Evolutionary conservation across 495 filamentous ascomycete species (phyloP).

Genomic region (Penicillium egyptiacum): DNA sequence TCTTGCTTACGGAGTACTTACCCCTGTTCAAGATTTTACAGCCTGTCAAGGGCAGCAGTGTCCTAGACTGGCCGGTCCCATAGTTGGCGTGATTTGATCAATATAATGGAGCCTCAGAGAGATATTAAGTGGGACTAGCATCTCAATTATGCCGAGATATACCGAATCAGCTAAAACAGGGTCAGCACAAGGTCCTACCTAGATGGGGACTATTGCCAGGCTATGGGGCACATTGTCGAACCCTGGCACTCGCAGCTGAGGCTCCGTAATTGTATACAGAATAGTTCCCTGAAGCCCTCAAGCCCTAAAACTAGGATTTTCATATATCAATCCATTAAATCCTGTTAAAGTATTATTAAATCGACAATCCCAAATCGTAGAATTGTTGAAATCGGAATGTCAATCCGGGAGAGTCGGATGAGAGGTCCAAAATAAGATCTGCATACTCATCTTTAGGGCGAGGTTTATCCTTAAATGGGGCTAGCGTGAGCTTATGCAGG

Average conservation of each 20-base stretch:
- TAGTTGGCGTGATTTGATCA: neutral
- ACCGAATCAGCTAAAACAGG: neutral
- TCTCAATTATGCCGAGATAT: slow-evolving; percentile 10
- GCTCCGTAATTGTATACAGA: neutral
- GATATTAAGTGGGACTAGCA: slow-evolving; percentile 7
- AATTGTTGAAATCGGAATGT: neutral
- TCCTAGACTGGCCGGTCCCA: slow-evolving; percentile 23
- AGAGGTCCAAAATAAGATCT: slow-evolving; percentile 25
- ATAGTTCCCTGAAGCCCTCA: neutral
- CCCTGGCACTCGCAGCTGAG: neutral
- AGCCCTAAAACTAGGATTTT: neutral
- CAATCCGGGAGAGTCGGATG: slow-evolving; percentile 13
- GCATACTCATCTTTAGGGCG: slow-evolving; percentile 9
- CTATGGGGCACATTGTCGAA: neutral
- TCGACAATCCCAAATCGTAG: neutral
- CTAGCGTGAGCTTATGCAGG: slow-evolving; percentile 1
- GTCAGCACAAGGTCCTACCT: neutral
- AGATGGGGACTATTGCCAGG: neutral
- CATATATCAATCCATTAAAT: neutral
- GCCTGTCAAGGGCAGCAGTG: slow-evolving; percentile 2
- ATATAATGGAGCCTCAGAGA: slow-evolving; percentile 2
- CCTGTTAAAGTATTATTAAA: neutral
- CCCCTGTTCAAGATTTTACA: slow-evolving; percentile 1
- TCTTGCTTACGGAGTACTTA: slow-evolving; percentile 2
- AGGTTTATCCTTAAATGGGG: neutral